Evolutionary conservation across 176 grass and related monocot genomes (phyloP).

Genomic region (Avena atlantica): DNA sequence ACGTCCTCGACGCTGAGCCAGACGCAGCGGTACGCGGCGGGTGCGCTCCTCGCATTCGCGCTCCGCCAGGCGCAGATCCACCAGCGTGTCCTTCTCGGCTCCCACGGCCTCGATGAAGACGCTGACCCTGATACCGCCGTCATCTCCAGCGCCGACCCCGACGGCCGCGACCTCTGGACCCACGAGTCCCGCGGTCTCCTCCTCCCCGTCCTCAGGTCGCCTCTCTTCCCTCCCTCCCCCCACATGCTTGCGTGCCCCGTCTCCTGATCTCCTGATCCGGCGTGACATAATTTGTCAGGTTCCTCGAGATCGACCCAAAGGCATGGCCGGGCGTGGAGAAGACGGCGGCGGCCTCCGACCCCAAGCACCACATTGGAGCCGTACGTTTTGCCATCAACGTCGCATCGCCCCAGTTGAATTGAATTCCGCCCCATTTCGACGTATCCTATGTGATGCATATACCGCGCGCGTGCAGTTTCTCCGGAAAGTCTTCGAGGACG

Average conservation of each 20-base stretch:
- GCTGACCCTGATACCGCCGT: constrained; percentile 19
- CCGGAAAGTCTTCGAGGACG: constrained; percentile 79
- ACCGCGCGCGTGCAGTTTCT: constrained; percentile 60
- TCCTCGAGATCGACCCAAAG: constrained; percentile 88
- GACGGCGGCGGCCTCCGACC: constrained; percentile 71
- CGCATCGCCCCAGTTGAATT: neutral
- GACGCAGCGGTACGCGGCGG: constrained; percentile 87
- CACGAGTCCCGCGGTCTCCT: constrained; percentile 90
- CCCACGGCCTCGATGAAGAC: constrained; percentile 55
- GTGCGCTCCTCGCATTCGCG: constrained; percentile 81
- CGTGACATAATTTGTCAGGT: constrained; percentile 51
- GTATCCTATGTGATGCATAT: neutral
- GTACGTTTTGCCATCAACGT: constrained; percentile 44
- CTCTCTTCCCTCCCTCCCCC: neutral
- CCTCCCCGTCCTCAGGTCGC: constrained; percentile 82
- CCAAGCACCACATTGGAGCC: constrained; percentile 90
- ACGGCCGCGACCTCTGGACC: constrained; percentile 73
- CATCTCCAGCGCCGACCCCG: constrained; percentile 50
- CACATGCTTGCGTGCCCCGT: neutral
- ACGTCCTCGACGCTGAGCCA: constrained; percentile 71
- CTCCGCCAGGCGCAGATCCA: constrained; percentile 96
- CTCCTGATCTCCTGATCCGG: neutral
- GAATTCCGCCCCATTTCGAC: neutral
- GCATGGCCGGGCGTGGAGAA: constrained; percentile 87
- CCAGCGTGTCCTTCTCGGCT: constrained; percentile 80